Base-by-base conservation (phyloP, 257 asterid genomes). In the Lithospermum erythrorhizon region DNA sequence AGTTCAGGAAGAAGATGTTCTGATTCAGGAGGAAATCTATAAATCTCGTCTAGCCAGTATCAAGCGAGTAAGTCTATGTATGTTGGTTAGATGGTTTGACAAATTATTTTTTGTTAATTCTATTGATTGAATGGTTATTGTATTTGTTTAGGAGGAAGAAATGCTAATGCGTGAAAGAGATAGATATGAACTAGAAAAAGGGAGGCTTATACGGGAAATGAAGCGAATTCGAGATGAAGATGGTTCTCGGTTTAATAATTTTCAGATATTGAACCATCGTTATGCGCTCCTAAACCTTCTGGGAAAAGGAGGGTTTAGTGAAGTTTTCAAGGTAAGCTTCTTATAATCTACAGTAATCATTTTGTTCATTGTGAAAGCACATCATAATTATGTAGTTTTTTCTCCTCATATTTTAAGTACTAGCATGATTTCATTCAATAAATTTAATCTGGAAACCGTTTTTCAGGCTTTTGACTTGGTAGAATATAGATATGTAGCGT, bases 291-390 rank as follows among this genome's bases (percentile, higher is more conserved):
- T 93, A 65, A 93, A 93, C 83, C 97, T 93, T 74, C 91, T 93
- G 55, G 99, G 99, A 24, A 89, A 83, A 75, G 99, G 99, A 73
- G 96, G 99, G 75, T 93, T 89, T 76, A 93, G 97, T 61, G 99
- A 93, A 79, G 99, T 93, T 70, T 93, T 89, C 69, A 89, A 89
- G 99, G 99, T 89, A 69, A 63, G 52, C 58, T 21, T 27, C 47
- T 30, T 61, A 25, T 47, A 55, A 27, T 60, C 53, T 52, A 30
- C 37, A 55, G 57, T 10, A 59, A 21, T 59, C 13, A 52, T 66
- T 64, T n/a, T 37, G 25, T 16, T 25, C 58, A 32, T 49, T 55
- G 66, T 65, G 29, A 32, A 49, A 61, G 59, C 73, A 22, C 20
- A 62, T 53, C 61, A 60, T 37, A 57, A 61, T 21, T 55, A 6